Evolutionary conservation across 2,329 filamentous ascomycete genomes (phyloP), one percentile per base, ranked within the genome.

Genomic region (Colletotrichum sp.): DNA sequence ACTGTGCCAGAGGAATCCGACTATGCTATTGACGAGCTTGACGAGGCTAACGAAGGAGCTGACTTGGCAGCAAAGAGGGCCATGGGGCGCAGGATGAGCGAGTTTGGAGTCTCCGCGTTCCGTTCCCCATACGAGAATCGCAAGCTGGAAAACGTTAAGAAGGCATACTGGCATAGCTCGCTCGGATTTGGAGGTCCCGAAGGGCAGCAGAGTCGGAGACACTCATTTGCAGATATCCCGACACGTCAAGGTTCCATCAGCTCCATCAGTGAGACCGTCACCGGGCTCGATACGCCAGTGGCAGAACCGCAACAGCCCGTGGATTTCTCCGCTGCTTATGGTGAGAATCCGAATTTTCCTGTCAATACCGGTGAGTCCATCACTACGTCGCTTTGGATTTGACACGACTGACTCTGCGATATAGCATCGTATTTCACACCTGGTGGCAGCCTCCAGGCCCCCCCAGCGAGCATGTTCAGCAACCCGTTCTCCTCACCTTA

Each of bases 221-320:
- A 96, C 83, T 96, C 95, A 2, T 95, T 97, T 81, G 95, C 92
- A 67, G 92, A 92, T 79, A 89, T 93, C 80, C 91, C 90, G 32
- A 92, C 91, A 30, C 88, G 92, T 16, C 92, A 93, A 78, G 90
- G 88, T 3, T 93, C 92, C 4, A 90, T 93, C 77, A 90, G 90
- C 79, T 93, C 91, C 32, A 85, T 91, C 68, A 87, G 87, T 64
- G 91, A 93, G 78, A 82, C 86, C 63, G 83, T 85, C 52, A 82
- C 86, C 5, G 79, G 86, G 12, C 84, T 91, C 26, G 90, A 92
- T 21, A 81, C 84, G 12, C 83, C 84, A 4, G 81, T 84, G 18
- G 84, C 86, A 21, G 89, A 91, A 14, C 81, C 81, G 36, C 83
- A 87, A 71, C 83, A 85, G 30, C 77, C 82, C 6, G 85, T 88